Evolutionary conservation across 495 filamentous ascomycete genomes (phyloP).

Genomic region (Trichoderma reesei): DNA sequence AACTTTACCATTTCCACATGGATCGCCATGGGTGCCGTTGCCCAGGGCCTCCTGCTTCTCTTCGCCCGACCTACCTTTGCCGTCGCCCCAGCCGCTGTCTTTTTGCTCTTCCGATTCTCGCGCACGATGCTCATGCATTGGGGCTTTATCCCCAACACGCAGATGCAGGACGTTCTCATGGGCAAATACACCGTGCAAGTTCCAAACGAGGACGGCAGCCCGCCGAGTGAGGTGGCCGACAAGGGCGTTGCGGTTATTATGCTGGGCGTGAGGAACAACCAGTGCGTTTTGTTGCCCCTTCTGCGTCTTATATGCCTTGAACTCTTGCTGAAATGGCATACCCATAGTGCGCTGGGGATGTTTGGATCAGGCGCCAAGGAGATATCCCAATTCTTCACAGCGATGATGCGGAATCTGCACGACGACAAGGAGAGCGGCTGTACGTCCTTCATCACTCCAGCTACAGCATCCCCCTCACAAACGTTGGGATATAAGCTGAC

Average conservation of each 20-base stretch:
- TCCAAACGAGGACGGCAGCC: background rate
- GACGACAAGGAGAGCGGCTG: background rate
- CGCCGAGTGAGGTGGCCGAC: background rate
- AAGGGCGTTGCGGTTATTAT: background rate
- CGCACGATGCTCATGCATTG: slow-evolving; percentile 24
- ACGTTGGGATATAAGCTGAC: background rate
- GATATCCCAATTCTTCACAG: background rate
- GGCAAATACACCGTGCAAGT: background rate
- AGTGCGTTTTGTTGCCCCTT: background rate
- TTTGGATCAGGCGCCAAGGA: background rate
- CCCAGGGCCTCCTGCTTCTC: slow-evolving; percentile 28
- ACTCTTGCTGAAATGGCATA: background rate
- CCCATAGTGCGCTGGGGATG: background rate
- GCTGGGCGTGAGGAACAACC: background rate
- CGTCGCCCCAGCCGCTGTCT: slow-evolving; percentile 24
- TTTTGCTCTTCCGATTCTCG: slow-evolving; percentile 23
- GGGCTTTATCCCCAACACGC: slow-evolving; percentile 22
- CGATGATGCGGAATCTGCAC: background rate
- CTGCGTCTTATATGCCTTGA: background rate
- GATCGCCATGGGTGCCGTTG: slow-evolving; percentile 34
- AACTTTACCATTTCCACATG: slow-evolving; percentile 29
- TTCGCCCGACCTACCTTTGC: slow-evolving; percentile 29
- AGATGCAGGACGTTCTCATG: slow-evolving; percentile 11
- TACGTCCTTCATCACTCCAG: background rate
- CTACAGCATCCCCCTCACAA: background rate